These are phyloP conservation scores for Sugiyamaella neomexicana DNA, from an alignment of 1,139 yeast genomes.

Conservation along the genomic window DNA sequence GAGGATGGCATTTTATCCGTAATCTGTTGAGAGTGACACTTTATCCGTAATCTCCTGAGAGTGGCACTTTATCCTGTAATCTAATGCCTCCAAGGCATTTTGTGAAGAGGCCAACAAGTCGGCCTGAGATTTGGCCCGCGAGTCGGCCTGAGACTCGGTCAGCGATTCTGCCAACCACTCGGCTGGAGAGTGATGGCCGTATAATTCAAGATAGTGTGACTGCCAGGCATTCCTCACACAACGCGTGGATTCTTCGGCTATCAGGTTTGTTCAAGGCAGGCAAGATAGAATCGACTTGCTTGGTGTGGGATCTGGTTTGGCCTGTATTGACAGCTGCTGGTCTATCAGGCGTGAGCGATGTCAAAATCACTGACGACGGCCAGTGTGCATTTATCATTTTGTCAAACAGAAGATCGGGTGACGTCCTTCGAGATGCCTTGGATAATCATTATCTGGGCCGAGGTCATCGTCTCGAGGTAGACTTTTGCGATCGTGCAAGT, in stretches of 20 bases:
- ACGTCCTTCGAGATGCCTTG: slow-evolving; percentile 22
- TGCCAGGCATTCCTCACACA: neutral
- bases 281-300: slow-evolving; percentile 1
- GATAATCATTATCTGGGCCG: slow-evolving; percentile 30
- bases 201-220: neutral
- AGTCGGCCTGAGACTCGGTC: neutral
- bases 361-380: slow-evolving; percentile 8
- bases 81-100: slow-evolving; percentile 8
- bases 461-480: slow-evolving; percentile 28
- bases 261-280: neutral
- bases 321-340: neutral
- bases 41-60: no score
- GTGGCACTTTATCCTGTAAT: no score
- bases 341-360: neutral
- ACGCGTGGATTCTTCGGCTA: slow-evolving; percentile 4
- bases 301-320: slow-evolving; percentile 2
- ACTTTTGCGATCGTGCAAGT: slow-evolving; percentile 18
- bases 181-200: neutral
- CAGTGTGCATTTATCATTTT: slow-evolving; percentile 21
- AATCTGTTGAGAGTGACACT: no score
- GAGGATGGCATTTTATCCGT: no score
- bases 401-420: slow-evolving; percentile 21
- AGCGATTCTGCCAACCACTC: neutral
- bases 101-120: neutral
- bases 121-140: neutral